Evolutionary conservation across 805 yeast species (phyloP).

Genomic region (Pichia sporocuriosa): DNA sequence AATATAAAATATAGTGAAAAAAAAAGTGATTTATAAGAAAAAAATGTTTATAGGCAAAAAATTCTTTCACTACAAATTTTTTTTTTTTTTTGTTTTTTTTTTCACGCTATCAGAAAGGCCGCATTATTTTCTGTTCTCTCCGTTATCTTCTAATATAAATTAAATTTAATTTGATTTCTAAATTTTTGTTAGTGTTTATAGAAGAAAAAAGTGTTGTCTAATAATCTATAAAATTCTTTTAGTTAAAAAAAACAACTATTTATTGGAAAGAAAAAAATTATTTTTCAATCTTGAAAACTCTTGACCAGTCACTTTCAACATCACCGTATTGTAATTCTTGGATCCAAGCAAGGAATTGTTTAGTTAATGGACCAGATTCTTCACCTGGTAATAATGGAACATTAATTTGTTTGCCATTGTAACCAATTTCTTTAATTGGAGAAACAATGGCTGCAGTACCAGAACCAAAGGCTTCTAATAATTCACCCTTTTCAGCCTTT

Average conservation of each 20-base stretch:
- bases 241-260: neutral
- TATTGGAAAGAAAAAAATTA: neutral
- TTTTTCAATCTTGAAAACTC: slow-evolving; percentile 22
- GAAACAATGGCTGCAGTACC: slow-evolving; percentile 98
- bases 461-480: slow-evolving; percentile 92
- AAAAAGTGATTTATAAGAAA: too few species aligned
- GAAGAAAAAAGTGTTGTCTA: neutral
- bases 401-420: slow-evolving; percentile 59
- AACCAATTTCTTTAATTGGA: slow-evolving; percentile 85
- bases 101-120: too few species aligned
- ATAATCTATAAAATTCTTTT: too few species aligned
- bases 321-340: slow-evolving; percentile 86
- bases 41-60: too few species aligned
- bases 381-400: slow-evolving; percentile 81
- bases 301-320: slow-evolving; percentile 55
- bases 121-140: too few species aligned
- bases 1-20: neutral
- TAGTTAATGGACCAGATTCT: slow-evolving; percentile 73
- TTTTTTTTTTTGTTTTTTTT: too few species aligned
- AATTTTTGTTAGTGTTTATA: too few species aligned
- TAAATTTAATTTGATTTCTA: too few species aligned
- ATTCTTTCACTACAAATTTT: too few species aligned
- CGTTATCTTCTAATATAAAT: too few species aligned
- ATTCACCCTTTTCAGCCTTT: slow-evolving; percentile 69
- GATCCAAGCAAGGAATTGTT: slow-evolving; percentile 77